Conservation (phyloP, 306 rosid species). For the Prunus mongolica region DNA sequence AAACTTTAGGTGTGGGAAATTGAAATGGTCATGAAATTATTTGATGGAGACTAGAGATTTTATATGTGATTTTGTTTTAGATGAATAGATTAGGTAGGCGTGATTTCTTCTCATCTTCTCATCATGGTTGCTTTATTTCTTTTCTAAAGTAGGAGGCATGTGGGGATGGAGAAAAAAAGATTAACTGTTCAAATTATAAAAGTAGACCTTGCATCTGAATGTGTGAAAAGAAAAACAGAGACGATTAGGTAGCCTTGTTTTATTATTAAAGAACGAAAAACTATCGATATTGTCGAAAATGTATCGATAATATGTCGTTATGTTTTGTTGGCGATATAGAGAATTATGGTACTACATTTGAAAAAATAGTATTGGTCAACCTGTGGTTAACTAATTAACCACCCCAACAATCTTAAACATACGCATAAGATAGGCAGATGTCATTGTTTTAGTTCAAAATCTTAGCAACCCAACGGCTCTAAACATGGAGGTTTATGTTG, state of each 20-base stretch:
- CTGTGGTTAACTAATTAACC: too few species aligned
- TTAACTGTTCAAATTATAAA: not conserved
- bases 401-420: too few species aligned
- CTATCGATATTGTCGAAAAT: too few species aligned
- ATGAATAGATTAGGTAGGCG: not conserved
- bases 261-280: too few species aligned
- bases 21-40: not conserved
- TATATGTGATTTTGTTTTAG: not conserved
- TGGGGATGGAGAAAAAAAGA: not conserved
- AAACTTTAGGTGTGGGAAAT: conserved; percentile 7
- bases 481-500: too few species aligned
- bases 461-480: too few species aligned
- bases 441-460: too few species aligned
- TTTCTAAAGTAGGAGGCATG: conserved; percentile 8
- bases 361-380: too few species aligned
- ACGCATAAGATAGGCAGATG: too few species aligned
- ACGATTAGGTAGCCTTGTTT: not conserved
- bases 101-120: conserved; percentile 10
- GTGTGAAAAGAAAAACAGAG: not conserved
- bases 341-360: too few species aligned
- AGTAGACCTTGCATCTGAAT: not conserved
- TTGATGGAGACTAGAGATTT: not conserved
- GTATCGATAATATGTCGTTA: too few species aligned
- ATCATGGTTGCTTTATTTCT: conserved; percentile 8
- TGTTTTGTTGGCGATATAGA: too few species aligned